Evolutionary conservation across 768 basidiomycete species (phyloP).

Genomic region (Panaeolus cyanescens): DNA sequence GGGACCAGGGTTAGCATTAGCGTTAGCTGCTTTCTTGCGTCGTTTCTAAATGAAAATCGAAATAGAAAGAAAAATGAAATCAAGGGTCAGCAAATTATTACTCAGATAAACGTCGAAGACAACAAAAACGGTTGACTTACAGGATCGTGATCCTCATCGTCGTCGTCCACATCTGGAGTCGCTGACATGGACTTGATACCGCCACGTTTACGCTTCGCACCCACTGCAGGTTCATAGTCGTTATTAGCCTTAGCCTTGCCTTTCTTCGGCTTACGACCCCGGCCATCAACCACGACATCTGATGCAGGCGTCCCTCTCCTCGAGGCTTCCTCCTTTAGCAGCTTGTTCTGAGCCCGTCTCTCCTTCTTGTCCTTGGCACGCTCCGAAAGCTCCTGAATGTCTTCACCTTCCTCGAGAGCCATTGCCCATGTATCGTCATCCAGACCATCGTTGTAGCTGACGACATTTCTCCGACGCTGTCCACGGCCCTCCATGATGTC

Average conservation of each 20-base stretch:
- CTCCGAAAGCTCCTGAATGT: constrained; percentile 73
- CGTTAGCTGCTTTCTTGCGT: constrained; percentile 64
- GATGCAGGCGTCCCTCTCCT: constrained; percentile 66
- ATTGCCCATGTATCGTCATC: constrained; percentile 93
- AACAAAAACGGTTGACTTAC: constrained; percentile 37
- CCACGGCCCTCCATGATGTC: constrained; percentile 79
- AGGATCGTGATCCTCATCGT: constrained; percentile 72
- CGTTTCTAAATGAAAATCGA: constrained; percentile 73
- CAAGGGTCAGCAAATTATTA: background rate
- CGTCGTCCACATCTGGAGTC: constrained; percentile 78
- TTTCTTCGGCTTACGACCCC: constrained; percentile 72
- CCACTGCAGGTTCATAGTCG: constrained; percentile 49
- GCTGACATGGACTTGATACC: constrained; percentile 72
- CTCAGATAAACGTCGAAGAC: background rate
- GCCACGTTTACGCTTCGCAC: constrained; percentile 73
- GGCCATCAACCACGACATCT: constrained; percentile 50
- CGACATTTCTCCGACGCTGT: constrained; percentile 77
- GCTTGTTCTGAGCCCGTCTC: constrained; percentile 58
- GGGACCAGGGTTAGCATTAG: constrained; percentile 29
- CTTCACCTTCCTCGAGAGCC: constrained; percentile 83
- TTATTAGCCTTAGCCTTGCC: constrained; percentile 57
- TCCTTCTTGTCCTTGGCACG: constrained; percentile 66
- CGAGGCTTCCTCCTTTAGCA: constrained; percentile 63
- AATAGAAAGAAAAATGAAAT: constrained; percentile 1
- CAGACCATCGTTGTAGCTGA: constrained; percentile 92